phyloP scores from a whole-genome alignment of 2,329 filamentous ascomycete genomes.

The Teratosphaeria pseudoeucalypti region DNA sequence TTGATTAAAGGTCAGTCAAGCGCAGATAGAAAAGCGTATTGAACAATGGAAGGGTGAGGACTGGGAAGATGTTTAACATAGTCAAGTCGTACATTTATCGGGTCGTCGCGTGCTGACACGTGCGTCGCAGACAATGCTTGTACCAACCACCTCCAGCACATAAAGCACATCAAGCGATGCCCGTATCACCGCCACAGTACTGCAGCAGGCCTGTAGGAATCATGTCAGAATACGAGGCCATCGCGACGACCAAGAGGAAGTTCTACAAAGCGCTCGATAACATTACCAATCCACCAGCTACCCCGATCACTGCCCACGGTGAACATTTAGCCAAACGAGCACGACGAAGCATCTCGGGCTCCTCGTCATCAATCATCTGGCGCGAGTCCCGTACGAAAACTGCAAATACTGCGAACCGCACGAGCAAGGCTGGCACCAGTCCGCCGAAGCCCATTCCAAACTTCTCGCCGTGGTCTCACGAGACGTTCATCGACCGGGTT shows the following conservation, averaged over 20 bases:
- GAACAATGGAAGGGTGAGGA: too few species aligned
- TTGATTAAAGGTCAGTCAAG: too few species aligned
- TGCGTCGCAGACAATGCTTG: neutral
- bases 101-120: neutral
- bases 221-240: conserved; percentile 34
- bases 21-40: too few species aligned
- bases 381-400: conserved; percentile 3
- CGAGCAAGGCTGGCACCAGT: conserved; percentile 3
- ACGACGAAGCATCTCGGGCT: conserved; percentile 19
- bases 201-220: conserved; percentile 1
- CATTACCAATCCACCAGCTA: conserved; percentile 35
- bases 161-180: too few species aligned
- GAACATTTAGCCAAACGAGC: conserved; percentile 26
- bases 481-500: conserved; percentile 68
- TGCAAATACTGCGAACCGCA: conserved; percentile 16
- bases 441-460: conserved; percentile 41
- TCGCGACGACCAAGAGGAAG: conserved; percentile 75
- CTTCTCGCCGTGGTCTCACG: conserved; percentile 79
- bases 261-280: conserved; percentile 65
- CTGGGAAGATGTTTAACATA: too few species aligned
- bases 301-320: conserved; percentile 20
- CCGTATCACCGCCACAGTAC: neutral
- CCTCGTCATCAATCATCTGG: conserved; percentile 8
- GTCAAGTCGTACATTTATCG: too few species aligned
- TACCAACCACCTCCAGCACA: too few species aligned